Evolutionary conservation across 2,329 filamentous ascomycete genomes (phyloP).

Genomic region (Alternaria sp.): DNA sequence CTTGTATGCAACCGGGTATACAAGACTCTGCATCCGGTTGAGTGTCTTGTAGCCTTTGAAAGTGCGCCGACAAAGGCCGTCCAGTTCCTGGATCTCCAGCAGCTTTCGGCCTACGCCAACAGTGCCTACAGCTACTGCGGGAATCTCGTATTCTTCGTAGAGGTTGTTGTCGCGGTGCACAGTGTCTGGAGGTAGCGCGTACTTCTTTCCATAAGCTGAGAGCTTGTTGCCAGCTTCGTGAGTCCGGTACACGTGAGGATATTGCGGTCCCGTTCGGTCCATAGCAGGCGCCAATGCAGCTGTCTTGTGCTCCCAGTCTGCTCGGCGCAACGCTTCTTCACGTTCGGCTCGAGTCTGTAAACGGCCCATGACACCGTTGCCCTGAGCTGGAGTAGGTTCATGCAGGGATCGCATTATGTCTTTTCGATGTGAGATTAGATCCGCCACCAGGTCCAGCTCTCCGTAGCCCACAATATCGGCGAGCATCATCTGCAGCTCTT

Average conservation of each 20-base stretch:
- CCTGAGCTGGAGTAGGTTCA: slow-evolving; percentile 43
- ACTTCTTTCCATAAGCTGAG: slow-evolving; percentile 81
- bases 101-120: slow-evolving; percentile 78
- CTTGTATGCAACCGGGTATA: slow-evolving; percentile 94
- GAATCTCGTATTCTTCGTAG: slow-evolving; percentile 90
- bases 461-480: slow-evolving; percentile 93
- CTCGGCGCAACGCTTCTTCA: slow-evolving; percentile 77
- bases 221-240: slow-evolving; percentile 88
- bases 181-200: slow-evolving; percentile 80
- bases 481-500: slow-evolving; percentile 89
- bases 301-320: slow-evolving; percentile 85
- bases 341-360: slow-evolving; percentile 80
- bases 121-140: slow-evolving; percentile 80
- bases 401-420: slow-evolving; percentile 62
- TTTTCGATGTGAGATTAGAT: slow-evolving; percentile 80
- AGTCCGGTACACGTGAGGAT: slow-evolving; percentile 91
- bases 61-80: slow-evolving; percentile 87
- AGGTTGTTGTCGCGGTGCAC: slow-evolving; percentile 75
- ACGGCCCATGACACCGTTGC: slow-evolving; percentile 60
- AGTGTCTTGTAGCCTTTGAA: slow-evolving; percentile 93
- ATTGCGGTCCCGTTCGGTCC: slow-evolving; percentile 74
- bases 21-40: slow-evolving; percentile 97
- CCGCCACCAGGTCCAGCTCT: slow-evolving; percentile 90
- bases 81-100: slow-evolving; percentile 81
- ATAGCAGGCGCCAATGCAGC: slow-evolving; percentile 75